Percentiles rank a stretch among this genome's conserved stretches.
Conservation (phyloP, 2,329 filamentous ascomycete species). For the Diaporthe nobilis region DNA sequence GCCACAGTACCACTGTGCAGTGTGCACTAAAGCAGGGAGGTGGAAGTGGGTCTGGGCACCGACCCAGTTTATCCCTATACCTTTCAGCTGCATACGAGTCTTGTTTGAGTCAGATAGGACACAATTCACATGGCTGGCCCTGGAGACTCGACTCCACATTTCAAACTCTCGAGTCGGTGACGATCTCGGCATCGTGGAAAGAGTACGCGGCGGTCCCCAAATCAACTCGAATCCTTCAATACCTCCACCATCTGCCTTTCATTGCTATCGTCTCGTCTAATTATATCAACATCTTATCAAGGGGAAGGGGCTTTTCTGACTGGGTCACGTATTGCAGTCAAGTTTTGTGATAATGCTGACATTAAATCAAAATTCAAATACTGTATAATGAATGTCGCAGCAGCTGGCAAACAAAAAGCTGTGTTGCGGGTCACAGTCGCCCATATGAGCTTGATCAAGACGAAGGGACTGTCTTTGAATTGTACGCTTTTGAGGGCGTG, state of each 20-base stretch:
- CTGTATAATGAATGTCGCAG: no score
- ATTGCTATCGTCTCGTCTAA: slow-evolving; percentile 14
- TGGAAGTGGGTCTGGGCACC: slow-evolving; percentile 1
- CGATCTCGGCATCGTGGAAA: neutral
- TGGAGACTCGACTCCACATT: neutral
- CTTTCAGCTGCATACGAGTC: slow-evolving; percentile 9
- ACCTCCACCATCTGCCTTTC: slow-evolving; percentile 7
- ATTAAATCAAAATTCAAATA: no score
- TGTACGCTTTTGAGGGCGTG: no score
- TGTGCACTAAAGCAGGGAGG: neutral
- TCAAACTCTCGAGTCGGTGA: slow-evolving; percentile 15
- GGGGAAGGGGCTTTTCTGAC: no score
- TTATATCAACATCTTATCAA: neutral
- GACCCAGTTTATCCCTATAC: neutral
- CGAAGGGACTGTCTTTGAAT: no score
- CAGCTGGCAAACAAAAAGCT: no score
- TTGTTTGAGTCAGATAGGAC: neutral
- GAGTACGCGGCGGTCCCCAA: slow-evolving; percentile 10
- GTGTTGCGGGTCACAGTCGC: no score
- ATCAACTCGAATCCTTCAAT: neutral
- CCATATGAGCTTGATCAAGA: no score
- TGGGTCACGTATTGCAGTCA: no score
- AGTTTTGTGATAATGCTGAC: no score
- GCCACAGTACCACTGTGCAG: neutral
- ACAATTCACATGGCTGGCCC: no score